Evolutionary conservation across 345 rosid species (phyloP).

Genomic region (Eucalyptus marginata): DNA sequence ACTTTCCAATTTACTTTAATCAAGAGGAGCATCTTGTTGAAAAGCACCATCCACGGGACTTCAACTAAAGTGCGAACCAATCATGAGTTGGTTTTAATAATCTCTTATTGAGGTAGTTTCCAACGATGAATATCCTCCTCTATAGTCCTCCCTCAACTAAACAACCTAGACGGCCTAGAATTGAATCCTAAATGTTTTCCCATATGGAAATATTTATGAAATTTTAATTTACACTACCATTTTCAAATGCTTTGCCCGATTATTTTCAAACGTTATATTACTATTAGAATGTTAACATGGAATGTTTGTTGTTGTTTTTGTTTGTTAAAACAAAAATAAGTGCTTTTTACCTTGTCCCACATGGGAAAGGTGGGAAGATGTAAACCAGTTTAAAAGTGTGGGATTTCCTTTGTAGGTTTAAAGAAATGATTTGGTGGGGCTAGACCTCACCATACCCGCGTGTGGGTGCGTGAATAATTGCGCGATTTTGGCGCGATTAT

Average conservation of each 20-base stretch:
- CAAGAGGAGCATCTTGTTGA: too few relatives aligned
- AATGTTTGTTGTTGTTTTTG: too few relatives aligned
- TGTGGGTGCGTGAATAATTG: too few relatives aligned
- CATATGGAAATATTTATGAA: background rate
- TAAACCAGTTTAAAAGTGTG: too few relatives aligned
- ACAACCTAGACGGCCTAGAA: background rate
- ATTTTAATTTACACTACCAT: background rate
- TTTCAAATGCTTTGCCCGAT: background rate
- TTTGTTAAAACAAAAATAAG: too few relatives aligned
- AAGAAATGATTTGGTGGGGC: too few relatives aligned
- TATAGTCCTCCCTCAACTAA: fast-evolving
- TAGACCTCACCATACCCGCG: too few relatives aligned
- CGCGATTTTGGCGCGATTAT: too few relatives aligned
- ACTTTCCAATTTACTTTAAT: too few relatives aligned
- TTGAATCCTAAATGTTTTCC: background rate
- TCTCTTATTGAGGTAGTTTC: background rate
- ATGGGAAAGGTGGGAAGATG: too few relatives aligned
- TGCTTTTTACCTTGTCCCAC: too few relatives aligned
- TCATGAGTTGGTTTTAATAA: background rate
- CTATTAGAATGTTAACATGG: background rate
- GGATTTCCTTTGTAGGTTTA: too few relatives aligned
- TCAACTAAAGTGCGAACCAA: background rate
- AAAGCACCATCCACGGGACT: background rate
- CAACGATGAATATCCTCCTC: background rate
- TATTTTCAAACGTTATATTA: background rate